Evolutionary conservation across 2,329 filamentous ascomycete species (phyloP).

Genomic region (Aspergillus udagawae): DNA sequence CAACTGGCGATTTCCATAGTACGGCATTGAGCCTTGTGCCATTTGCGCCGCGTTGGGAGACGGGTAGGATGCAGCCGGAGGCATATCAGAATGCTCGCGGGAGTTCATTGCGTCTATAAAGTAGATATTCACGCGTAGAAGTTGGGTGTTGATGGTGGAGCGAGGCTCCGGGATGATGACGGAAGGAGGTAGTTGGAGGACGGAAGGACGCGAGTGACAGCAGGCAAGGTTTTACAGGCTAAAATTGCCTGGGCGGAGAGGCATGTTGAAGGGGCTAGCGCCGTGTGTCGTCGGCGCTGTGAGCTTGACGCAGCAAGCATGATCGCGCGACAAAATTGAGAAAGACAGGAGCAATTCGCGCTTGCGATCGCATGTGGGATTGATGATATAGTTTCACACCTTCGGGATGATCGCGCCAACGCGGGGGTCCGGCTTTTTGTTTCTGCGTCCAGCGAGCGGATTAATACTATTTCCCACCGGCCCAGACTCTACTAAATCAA

Average conservation of each 20-base stretch:
- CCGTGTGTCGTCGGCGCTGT: slow-evolving; percentile 26
- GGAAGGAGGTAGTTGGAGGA: slow-evolving; percentile 21
- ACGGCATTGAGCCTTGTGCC: slow-evolving; percentile 40
- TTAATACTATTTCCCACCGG: slow-evolving; percentile 40
- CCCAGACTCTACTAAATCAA: slow-evolving; percentile 16
- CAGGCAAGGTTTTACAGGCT: slow-evolving; percentile 34
- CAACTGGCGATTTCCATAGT: slow-evolving; percentile 42
- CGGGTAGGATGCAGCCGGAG: slow-evolving; percentile 42
- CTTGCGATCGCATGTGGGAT: slow-evolving; percentile 12
- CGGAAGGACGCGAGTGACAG: slow-evolving; percentile 26
- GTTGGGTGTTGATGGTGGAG: slow-evolving; percentile 24
- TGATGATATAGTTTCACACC: slow-evolving; percentile 26
- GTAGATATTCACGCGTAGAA: slow-evolving; percentile 7
- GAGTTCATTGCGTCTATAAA: slow-evolving; percentile 33
- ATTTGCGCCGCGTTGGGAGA: slow-evolving; percentile 44
- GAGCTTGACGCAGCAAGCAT: slow-evolving; percentile 31
- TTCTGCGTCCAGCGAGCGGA: slow-evolving; percentile 39
- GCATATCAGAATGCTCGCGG: slow-evolving; percentile 41
- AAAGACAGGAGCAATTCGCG: slow-evolving; percentile 8
- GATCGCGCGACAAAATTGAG: slow-evolving; percentile 19
- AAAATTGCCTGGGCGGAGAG: slow-evolving; percentile 33
- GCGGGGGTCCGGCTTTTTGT: slow-evolving; percentile 39
- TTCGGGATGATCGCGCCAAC: slow-evolving; percentile 28
- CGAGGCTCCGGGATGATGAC: slow-evolving; percentile 29
- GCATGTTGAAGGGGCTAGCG: slow-evolving; percentile 34